These are phyloP conservation scores for Russula abietina DNA, from an alignment of 768 basidiomycete genomes.

Conservation along the genomic window DNA sequence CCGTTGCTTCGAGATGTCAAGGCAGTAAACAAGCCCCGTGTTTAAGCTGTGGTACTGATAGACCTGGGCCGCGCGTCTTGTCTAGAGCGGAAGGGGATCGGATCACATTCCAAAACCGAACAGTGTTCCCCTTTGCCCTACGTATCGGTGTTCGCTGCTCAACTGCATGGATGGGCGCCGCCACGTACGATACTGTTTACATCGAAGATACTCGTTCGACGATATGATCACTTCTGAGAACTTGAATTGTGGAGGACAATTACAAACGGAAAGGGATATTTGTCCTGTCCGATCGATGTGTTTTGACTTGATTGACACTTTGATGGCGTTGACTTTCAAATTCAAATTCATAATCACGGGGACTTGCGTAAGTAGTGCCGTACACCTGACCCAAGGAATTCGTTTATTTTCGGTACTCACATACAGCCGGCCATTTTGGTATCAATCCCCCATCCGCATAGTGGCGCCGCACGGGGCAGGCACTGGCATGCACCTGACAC, in stretches of 20 bases:
- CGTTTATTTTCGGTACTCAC: background rate
- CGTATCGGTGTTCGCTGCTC: background rate
- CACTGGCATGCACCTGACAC: conserved; percentile 1
- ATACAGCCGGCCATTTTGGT: conserved; percentile 1
- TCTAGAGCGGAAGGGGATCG: too few relatives aligned
- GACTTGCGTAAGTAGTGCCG: conserved; percentile 3
- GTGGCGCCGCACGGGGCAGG: background rate
- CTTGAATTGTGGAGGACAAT: background rate
- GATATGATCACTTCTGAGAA: background rate
- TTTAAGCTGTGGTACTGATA: too few relatives aligned
- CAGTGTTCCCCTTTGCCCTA: background rate
- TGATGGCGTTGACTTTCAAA: background rate
- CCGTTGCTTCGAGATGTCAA: too few relatives aligned
- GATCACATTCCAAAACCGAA: background rate
- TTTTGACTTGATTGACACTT: background rate
- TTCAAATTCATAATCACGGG: background rate
- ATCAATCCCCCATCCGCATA: background rate
- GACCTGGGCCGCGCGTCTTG: too few relatives aligned
- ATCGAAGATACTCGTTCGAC: background rate
- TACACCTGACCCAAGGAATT: background rate
- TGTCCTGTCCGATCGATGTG: background rate
- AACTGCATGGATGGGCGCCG: background rate
- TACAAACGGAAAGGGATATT: background rate
- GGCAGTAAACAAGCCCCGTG: too few relatives aligned
- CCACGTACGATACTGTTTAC: background rate